Percentiles rank a stretch among this genome's conserved stretches.
Evolutionary conservation across 805 yeast genomes (phyloP).

Genomic region (Ogataea corticis): DNA sequence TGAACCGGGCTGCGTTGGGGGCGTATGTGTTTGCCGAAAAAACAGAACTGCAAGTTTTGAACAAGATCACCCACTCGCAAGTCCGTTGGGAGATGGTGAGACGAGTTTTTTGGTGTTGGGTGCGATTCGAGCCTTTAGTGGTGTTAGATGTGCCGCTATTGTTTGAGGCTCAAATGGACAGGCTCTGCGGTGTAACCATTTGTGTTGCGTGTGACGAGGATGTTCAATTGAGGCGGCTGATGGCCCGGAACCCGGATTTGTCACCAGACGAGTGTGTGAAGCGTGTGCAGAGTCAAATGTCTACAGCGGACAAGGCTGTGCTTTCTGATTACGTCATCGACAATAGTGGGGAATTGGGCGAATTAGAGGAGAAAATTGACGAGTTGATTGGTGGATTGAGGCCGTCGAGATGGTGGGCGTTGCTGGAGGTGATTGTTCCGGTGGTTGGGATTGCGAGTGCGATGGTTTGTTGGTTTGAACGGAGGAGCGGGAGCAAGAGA

Average conservation of each 20-base stretch:
- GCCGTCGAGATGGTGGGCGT: constrained; percentile 35
- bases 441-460: constrained; percentile 17
- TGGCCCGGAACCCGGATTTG: constrained; percentile 66
- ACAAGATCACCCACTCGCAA: constrained; percentile 84
- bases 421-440: constrained; percentile 18
- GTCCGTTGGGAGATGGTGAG: constrained; percentile 66
- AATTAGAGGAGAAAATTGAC: constrained; percentile 46
- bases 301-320: constrained; percentile 52
- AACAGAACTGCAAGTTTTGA: constrained; percentile 57
- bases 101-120: constrained; percentile 57
- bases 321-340: constrained; percentile 68
- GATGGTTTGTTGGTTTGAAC: background rate
- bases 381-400: constrained; percentile 35
- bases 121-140: constrained; percentile 58
- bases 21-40: constrained; percentile 71
- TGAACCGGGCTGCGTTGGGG: constrained; percentile 79
- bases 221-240: constrained; percentile 62
- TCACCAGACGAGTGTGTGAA: constrained; percentile 63
- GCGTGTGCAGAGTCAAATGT: constrained; percentile 78
- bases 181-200: constrained; percentile 67
- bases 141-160: constrained; percentile 87
- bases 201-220: constrained; percentile 64
- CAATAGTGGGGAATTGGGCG: constrained; percentile 52
- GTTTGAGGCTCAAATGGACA: constrained; percentile 75
- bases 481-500: background rate